Base-by-base conservation (phyloP, 2,329 filamentous ascomycete genomes). In the Arachnopeziza araneosa region DNA sequence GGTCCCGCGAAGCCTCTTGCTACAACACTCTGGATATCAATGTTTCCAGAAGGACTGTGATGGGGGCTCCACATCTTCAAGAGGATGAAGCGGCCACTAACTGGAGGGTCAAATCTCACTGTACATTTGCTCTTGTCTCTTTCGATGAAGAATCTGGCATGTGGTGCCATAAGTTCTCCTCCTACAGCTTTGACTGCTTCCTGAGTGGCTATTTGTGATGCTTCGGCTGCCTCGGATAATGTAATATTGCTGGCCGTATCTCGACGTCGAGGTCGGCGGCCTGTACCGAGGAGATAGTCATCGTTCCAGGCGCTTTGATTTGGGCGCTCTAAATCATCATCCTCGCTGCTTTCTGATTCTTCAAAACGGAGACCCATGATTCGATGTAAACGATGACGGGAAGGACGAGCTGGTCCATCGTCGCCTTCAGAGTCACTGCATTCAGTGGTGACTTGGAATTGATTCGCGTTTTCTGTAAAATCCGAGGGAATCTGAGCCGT, bases 51-150 rank as follows among this genome's bases (percentile, higher is more conserved):
- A 3, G 83, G 80, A 54, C 87, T 84, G 24, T 85, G 82, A 61
- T 84, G 83, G 1, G 89, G 89, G 68, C 87, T 92, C 90, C 91
- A 97, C 73, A 97, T 84, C 78, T 97, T 97, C 64, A 98, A 79
- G 50, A 97, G 75, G 56, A 98, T 88, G 72, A 89, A 96, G 59
- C 90, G 84, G 5, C 90, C 90, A 12, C 90, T 91, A 61, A 95
- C 83, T 0, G 89, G 88, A 59, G 91, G 89, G 67, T 93, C 85
- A 67, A 98, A 97, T 60, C 85, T 87, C 68, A 98, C 89, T 17
- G 88, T 92, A 67, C 95, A 93, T 74, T 88, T 91, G 76, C 85
- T 91, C 77, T 91, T 93, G 68, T 88, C 84, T 72, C 86, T 84
- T 69, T 89, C 87, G 58, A 97, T 96, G 70, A 87, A 89, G 75